phyloP scores from a whole-genome alignment of 345 rosid genomes.

The Bretschneidera sinensis region DNA sequence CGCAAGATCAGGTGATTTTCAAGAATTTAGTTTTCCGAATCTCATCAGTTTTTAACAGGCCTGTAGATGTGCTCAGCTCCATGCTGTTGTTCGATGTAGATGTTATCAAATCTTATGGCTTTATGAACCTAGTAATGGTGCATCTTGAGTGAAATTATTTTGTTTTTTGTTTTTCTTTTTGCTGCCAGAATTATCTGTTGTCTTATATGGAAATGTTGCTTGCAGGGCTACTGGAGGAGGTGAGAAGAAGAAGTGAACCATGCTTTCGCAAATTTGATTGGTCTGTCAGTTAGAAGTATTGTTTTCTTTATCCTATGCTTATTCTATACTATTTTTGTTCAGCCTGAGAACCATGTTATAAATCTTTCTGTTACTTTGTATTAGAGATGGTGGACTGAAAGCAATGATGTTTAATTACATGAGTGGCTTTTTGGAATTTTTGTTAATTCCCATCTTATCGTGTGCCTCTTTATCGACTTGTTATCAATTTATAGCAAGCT shows the following conservation, averaged over 20 bases:
- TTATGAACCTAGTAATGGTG: background rate
- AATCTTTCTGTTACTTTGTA: conserved; percentile 8
- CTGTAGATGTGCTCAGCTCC: no score
- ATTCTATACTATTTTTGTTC: background rate
- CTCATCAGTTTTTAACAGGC: no score
- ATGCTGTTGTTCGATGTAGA: no score
- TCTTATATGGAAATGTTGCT: background rate
- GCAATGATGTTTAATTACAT: no score
- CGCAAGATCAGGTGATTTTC: conserved; percentile 66
- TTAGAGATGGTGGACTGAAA: conserved; percentile 15
- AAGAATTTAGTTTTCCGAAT: background rate
- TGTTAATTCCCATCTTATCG: no score
- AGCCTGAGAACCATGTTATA: background rate
- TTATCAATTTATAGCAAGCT: no score
- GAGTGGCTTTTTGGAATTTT: no score
- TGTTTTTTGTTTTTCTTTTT: background rate
- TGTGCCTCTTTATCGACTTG: no score
- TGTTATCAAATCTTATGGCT: background rate
- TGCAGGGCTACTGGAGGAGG: conserved; percentile 50
- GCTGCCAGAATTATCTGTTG: no score
- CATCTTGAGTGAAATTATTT: background rate
- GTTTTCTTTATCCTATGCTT: conserved; percentile 11
- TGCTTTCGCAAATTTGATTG: background rate
- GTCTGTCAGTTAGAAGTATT: conserved; percentile 12
- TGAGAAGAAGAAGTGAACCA: conserved; percentile 56